Base-by-base conservation (phyloP, 2,329 filamentous ascomycete genomes). In the Aspergillus neotritici region DNA sequence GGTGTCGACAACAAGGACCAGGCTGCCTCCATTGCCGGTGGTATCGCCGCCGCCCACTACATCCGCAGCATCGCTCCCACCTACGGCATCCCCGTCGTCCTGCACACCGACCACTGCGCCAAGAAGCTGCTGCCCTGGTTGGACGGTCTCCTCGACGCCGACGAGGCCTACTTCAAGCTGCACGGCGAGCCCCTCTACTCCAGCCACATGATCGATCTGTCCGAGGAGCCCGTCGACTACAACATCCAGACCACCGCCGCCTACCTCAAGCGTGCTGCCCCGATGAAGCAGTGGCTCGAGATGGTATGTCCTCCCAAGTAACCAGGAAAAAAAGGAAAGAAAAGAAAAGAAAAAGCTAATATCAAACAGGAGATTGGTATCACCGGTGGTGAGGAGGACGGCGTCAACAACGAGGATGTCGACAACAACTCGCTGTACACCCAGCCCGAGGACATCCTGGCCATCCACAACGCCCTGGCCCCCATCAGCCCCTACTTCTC, bases 101-200 rank as follows among this genome's bases (percentile, higher is more conserved):
- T 97, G 48, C 90, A 96, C 82, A 94, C 91, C 67, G 93, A 98
- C 71, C 93, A 97, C 79, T 95, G 91, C 74, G 91, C 93, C 67
- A 97, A 97, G 86, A 97, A 97, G 84, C 87, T 97, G 47, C 83
- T 97, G 45, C 93, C 93, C 51, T 97, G 91, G 91, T 77, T 97
- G 67, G 90, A 96, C 65, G 90, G 90, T 68, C 90, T 96, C 83
- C 73, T 97, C 59, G 89, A 93, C 52, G 91, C 84, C 59, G 93
- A 97, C 64, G 93, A 97, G 82, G 78, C 76, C 48, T 91, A 90
- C 78, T 96, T 94, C 85, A 94, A 96, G 84, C 70, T 81, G 67
- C 82, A 91, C 68, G 86, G 86, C 73, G 86, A 90, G 72, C 91
- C 93, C 54, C 84, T 97, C 51, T 97, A 94, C 82, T 89, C 83